Base-by-base conservation (phyloP, 768 basidiomycete species). In the Collybia nuda region DNA sequence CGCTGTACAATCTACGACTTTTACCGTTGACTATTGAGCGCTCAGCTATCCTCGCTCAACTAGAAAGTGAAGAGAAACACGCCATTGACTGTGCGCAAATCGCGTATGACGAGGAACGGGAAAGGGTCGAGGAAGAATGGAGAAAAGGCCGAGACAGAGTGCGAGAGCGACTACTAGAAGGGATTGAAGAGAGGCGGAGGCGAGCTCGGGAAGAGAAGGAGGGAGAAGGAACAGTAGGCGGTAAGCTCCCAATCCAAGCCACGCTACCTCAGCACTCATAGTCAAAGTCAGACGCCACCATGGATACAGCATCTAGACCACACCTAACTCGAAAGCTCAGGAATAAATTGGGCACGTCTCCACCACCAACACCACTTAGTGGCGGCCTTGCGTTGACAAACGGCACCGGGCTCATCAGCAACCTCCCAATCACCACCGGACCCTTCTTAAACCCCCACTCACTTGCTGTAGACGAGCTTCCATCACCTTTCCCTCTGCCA, bases 191-290 rank as follows among this genome's bases (percentile, higher is more conserved):
- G 61, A 76, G 90, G 24, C 68, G 90, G 48, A 74, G 84, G 56
- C 71, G 87, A 52, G 91, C 91, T 23, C 73, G 91, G 46, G 91
- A 93, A 54, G 91, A 93, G 71, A 93, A 92, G 62, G 91, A 93
- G 52, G 88, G 90, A 53, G 91, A 93, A 58, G 90, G 88, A n/a
- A 84, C 82, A 14, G 76, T 81, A 37, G 84, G 83, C 47, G 86
- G 82, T 85, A 42, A 49, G 79, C 46, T 41, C 46, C 39, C 40
- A 41, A 28, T 48, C 43, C 24, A 26, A 39, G 58, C 29, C 37
- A 32, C 38, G 17, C 39, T 47, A 44, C 35, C 51, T 40, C 37
- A 21, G 47, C 46, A 37, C 45, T 50, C 22, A 32, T 51, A 49
- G 24, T 7, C 24, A 7, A 44, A 28, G 29, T 44, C 39, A 89